These are phyloP conservation scores for Trypanosoma congolense DNA, from an alignment of 208 protist genomes.

Conservation along the genomic window DNA sequence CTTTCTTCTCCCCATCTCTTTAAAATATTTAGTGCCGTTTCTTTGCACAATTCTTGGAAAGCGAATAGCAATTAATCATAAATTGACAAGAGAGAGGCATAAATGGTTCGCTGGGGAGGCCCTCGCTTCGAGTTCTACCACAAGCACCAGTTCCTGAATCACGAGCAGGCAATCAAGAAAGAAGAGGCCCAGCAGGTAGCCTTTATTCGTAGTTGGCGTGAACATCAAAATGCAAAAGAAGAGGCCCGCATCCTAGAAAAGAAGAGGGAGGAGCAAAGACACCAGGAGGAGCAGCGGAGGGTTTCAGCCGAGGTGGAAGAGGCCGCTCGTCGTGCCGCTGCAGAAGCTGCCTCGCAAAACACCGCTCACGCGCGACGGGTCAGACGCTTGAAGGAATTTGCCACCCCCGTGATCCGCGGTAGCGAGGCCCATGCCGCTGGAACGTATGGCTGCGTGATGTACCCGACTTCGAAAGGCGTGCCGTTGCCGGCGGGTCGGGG, in stretches of 20 bases:
- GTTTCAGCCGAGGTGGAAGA: constrained; percentile 25
- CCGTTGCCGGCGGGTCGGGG: constrained; percentile 46
- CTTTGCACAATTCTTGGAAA: too few relatives aligned
- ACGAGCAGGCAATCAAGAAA: constrained; percentile 44
- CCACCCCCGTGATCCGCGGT: constrained; percentile 29
- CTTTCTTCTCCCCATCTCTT: too few relatives aligned
- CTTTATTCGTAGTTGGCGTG: constrained; percentile 29
- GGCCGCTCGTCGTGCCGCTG: constrained; percentile 14
- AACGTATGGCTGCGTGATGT: constrained; percentile 45
- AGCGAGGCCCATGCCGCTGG: constrained; percentile 18
- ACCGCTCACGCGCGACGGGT: constrained; percentile 8
- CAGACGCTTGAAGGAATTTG: constrained; percentile 32
- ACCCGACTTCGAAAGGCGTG: constrained; percentile 29
- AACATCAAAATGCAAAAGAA: constrained; percentile 17
- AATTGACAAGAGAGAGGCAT: background rate
- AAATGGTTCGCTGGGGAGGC: constrained; percentile 44
- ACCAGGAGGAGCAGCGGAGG: constrained; percentile 25
- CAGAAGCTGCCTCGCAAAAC: constrained; percentile 17
- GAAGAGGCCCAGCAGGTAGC: constrained; percentile 59
- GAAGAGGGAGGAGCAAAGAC: constrained; percentile 12
- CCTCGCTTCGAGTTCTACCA: constrained; percentile 65
- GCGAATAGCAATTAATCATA: too few relatives aligned
- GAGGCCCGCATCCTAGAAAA: constrained; percentile 7
- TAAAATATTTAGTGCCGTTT: too few relatives aligned
- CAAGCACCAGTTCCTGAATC: constrained; percentile 51